Conservation (phyloP, 257 asterid species). For the Nicotiana knightiana region DNA sequence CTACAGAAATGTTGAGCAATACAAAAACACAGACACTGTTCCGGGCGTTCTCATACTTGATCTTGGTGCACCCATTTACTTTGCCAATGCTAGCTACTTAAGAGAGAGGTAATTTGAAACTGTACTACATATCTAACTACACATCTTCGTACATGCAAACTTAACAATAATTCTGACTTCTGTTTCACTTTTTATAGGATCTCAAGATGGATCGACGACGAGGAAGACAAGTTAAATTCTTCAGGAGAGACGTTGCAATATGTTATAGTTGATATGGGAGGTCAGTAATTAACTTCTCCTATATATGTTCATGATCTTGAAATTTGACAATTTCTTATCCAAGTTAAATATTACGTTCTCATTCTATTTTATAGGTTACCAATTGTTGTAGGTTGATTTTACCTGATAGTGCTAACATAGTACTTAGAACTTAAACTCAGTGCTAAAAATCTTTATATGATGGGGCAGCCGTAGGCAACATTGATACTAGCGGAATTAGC, state of each 20-base stretch:
- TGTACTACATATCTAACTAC: background rate
- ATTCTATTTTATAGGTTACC: background rate
- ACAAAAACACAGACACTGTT: slow-evolving; percentile 45
- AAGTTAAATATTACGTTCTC: background rate
- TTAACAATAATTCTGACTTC: background rate
- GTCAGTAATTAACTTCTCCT: slow-evolving; percentile 31
- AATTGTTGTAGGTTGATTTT: background rate
- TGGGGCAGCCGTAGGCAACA: slow-evolving; percentile 80
- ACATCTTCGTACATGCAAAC: background rate
- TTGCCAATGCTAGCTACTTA: slow-evolving; percentile 81
- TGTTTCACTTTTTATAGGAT: slow-evolving; percentile 38
- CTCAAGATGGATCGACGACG: slow-evolving; percentile 85
- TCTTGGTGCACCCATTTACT: slow-evolving; percentile 86
- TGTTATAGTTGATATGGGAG: slow-evolving; percentile 69
- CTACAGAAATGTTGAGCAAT: slow-evolving; percentile 77
- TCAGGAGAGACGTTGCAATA: slow-evolving; percentile 54
- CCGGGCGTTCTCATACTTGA: slow-evolving; percentile 76
- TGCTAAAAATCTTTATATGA: background rate
- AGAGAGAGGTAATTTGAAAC: slow-evolving; percentile 66
- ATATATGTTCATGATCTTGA: background rate
- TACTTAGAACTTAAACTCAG: background rate
- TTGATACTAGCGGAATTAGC: slow-evolving; percentile 92
- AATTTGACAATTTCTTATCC: background rate
- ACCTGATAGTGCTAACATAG: background rate
- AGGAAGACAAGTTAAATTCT: slow-evolving; percentile 63